Evolutionary conservation across 208 protist species (phyloP).

Genomic region (Leishmania braziliensis): DNA sequence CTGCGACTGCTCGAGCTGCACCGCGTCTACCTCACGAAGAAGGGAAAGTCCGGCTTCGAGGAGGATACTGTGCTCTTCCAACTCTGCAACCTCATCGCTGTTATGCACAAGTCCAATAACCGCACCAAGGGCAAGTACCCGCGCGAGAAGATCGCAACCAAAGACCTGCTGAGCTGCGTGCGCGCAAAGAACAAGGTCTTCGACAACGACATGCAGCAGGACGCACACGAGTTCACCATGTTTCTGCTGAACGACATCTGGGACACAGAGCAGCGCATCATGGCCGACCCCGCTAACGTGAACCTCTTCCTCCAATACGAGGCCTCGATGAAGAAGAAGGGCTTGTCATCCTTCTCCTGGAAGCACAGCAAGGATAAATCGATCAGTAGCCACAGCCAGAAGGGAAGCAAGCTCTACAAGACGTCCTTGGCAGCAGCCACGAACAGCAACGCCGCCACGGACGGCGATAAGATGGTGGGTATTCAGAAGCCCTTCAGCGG

Average conservation of each 20-base stretch:
- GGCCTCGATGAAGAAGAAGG: conserved; percentile 43
- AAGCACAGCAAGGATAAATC: conserved; percentile 38
- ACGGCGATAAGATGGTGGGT: not conserved
- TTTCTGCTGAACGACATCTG: conserved; percentile 89
- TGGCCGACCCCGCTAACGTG: conserved; percentile 64
- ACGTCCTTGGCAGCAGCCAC: not conserved
- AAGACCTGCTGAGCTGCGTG: conserved; percentile 53
- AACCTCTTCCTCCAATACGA: conserved; percentile 50
- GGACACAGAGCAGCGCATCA: conserved; percentile 77
- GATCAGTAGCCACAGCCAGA: conserved; percentile 17
- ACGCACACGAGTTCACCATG: conserved; percentile 91
- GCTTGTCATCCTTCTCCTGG: conserved; percentile 44
- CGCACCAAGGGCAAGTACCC: conserved; percentile 36
- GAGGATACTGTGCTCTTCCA: conserved; percentile 64
- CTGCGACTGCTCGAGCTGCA: conserved; percentile 76
- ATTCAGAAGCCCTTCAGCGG: conserved; percentile 11
- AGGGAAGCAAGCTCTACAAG: conserved; percentile 17
- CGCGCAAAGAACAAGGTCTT: conserved; percentile 63
- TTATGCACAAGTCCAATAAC: conserved; percentile 91
- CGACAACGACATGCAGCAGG: conserved; percentile 84
- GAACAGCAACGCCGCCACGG: not conserved
- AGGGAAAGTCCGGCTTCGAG: conserved; percentile 62
- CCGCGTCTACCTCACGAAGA: conserved; percentile 57
- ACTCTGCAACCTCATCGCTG: conserved; percentile 68
- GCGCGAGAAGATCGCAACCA: conserved; percentile 46